A percentile compares a stretch with the other conserved stretches of the same genome.
Evolutionary conservation across 371 early-diverging fungal species (phyloP).

Genomic region (Rhizopus microsporus): DNA sequence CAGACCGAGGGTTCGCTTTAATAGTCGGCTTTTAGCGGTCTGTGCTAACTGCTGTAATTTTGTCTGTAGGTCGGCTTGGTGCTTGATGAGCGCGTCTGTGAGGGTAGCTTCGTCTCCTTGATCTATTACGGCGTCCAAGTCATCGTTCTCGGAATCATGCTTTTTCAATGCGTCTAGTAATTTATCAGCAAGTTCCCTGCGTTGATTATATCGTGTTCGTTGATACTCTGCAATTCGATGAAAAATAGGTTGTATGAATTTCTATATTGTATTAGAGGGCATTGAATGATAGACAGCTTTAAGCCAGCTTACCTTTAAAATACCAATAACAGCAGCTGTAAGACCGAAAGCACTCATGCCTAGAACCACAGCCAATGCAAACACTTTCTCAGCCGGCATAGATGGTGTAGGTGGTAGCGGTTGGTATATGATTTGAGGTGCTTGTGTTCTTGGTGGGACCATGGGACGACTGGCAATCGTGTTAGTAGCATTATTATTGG

Average conservation of each 20-base stretch:
- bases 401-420: slow-evolving; percentile 31
- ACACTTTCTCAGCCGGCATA: slow-evolving; percentile 37
- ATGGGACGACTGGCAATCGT: not conserved
- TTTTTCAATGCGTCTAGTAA: slow-evolving; percentile 9
- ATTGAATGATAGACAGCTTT: slow-evolving; percentile 2
- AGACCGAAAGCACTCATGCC: slow-evolving; percentile 44
- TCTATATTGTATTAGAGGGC: slow-evolving; percentile 9
- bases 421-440: slow-evolving; percentile 37
- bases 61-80: slow-evolving; percentile 16
- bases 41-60: slow-evolving; percentile 14
- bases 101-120: slow-evolving; percentile 28
- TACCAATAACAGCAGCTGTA: slow-evolving; percentile 39
- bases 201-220: slow-evolving; percentile 25
- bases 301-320: slow-evolving; percentile 38
- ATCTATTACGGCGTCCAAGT: slow-evolving; percentile 31
- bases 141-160: slow-evolving; percentile 21
- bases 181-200: slow-evolving; percentile 19
- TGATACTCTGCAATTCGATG: slow-evolving; percentile 28
- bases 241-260: slow-evolving; percentile 27
- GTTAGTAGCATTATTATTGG: not conserved
- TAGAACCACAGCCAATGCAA: slow-evolving; percentile 39
- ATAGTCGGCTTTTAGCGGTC: slow-evolving; percentile 5
- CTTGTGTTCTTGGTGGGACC: slow-evolving; percentile 3
- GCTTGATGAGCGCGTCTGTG: slow-evolving; percentile 19
- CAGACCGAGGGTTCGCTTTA: slow-evolving; percentile 9